These are phyloP conservation scores for Ceratobasidium sp. DNA, from an alignment of 1,284 basidiomycete species.

Conservation along the genomic window DNA sequence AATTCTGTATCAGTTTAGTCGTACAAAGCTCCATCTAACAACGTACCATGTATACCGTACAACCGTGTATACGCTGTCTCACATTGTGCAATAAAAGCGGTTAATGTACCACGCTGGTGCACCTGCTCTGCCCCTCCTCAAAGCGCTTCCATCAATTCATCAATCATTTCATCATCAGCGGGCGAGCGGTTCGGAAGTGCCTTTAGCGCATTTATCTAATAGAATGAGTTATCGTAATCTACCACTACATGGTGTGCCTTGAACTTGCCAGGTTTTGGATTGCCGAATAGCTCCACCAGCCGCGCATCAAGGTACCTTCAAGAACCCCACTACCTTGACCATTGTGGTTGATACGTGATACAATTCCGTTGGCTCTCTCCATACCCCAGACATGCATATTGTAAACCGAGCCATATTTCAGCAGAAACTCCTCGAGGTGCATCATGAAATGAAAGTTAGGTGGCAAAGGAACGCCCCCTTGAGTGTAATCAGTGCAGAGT, in stretches of 20 bases:
- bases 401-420: slow-evolving; percentile 5
- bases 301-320: slow-evolving; percentile 18
- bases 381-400: slow-evolving; percentile 29
- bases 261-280: slow-evolving; percentile 3
- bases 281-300: slow-evolving; percentile 6
- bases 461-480: neutral
- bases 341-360: too few relatives aligned
- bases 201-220: neutral
- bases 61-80: slow-evolving; percentile 3
- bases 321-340: neutral
- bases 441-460: too few relatives aligned
- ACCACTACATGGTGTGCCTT: neutral
- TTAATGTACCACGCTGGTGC: slow-evolving; percentile 8
- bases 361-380: slow-evolving; percentile 9
- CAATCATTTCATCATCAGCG: neutral
- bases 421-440: slow-evolving; percentile 19
- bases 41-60: slow-evolving; percentile 8
- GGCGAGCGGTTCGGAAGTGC: neutral
- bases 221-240: neutral
- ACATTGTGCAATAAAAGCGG: slow-evolving; percentile 16
- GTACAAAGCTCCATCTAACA: neutral
- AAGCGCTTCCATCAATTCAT: neutral
- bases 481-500: neutral
- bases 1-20: too few relatives aligned
- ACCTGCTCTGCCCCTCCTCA: slow-evolving; percentile 6